Base-by-base conservation (phyloP, 108 stramenopile species). In the Pelagomonas calceolata region DNA sequence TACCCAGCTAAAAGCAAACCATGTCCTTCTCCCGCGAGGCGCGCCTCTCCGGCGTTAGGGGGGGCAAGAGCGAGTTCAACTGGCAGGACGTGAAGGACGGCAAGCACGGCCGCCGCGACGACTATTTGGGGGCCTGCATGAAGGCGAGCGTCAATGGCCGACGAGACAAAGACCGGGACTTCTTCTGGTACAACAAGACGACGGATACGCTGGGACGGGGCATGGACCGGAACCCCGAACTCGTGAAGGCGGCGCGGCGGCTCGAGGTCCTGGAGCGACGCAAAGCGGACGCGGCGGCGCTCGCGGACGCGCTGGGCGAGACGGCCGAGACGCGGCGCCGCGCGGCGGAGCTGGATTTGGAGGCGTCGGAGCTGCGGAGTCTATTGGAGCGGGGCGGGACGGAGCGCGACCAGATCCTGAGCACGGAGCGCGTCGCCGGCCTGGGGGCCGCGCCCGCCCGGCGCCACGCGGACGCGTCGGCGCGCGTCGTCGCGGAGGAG, bases 181-280 rank as follows among this genome's bases (percentile, higher is more conserved):
- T 60, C 51, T 60, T 60, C 51, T 60, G 51, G 51, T 60, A 60
- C 51, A 60, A 60, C 51, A 60, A 60, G 51, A 1, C 51, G 21
- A 60, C 51, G 51, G 51, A 60, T 26, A 16, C 14, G 21, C 51
- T 60, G 21, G 51, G 39, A 12, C 39, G 39, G 39, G 5, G 9
- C 39, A 5, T 43, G 39, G 12, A 12, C 39, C 9, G 12, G 39
- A 43, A 5, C 9, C 39, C 39, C 21, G 51, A 60, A 3, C 51
- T 9, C 7, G 51, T 1, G 51, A 60, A 60, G 26, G 51, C 51
- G 51, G 21, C 21, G 26, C 51, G 51, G 14, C 51, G 51, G 51
- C 51, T 60, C 51, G 51, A 60, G 51, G 21, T 60, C 21, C 51
- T 60, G 7, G 51, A 60, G 51, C 51, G 51, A 26, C 18, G 29